These are phyloP conservation scores for Ceratocystis ficicola DNA, from an alignment of 2,329 filamentous ascomycete genomes.

Conservation along the genomic window DNA sequence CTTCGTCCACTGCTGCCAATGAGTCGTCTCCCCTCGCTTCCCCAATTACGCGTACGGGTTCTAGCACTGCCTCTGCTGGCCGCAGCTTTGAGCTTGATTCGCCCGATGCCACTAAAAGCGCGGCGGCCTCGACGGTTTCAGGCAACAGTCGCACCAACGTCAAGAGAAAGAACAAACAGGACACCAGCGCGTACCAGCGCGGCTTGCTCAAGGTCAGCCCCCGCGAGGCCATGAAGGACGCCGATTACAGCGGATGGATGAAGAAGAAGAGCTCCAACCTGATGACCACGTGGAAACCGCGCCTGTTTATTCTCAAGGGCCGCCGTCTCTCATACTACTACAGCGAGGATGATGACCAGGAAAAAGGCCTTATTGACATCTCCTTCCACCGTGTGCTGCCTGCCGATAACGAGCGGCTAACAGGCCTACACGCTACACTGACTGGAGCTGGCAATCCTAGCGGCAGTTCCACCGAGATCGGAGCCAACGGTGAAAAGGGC, in stretches of 20 bases:
- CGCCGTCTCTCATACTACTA: slow-evolving; percentile 93
- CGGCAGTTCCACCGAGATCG: slow-evolving; percentile 30
- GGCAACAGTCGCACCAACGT: slow-evolving; percentile 33
- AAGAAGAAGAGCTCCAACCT: slow-evolving; percentile 95
- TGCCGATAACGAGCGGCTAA: slow-evolving; percentile 80
- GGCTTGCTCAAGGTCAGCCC: slow-evolving; percentile 73
- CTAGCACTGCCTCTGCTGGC: slow-evolving; percentile 52
- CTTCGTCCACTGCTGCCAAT: slow-evolving; percentile 34
- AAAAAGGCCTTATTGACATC: slow-evolving; percentile 94
- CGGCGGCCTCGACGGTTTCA: slow-evolving; percentile 34
- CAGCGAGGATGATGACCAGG: slow-evolving; percentile 78
- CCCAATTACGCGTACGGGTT: slow-evolving; percentile 61
- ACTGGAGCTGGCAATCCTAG: slow-evolving; percentile 67
- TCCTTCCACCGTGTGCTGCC: slow-evolving; percentile 94
- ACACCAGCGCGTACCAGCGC: slow-evolving; percentile 84
- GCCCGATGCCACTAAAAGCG: slow-evolving; percentile 48
- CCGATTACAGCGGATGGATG: slow-evolving; percentile 98
- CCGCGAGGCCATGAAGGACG: slow-evolving; percentile 68
- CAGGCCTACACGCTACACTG: slow-evolving; percentile 79
- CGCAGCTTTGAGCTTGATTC: slow-evolving; percentile 71
- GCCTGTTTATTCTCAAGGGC: slow-evolving; percentile 88
- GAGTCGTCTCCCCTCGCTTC: slow-evolving; percentile 43
- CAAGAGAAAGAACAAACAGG: slow-evolving; percentile 73
- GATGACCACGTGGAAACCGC: slow-evolving; percentile 95
- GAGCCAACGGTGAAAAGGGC: slow-evolving; percentile 33